Evolutionary conservation across 257 asterid genomes (phyloP), one percentile per base, ranked within the genome.

Genomic region (Cinchona pubescens): DNA sequence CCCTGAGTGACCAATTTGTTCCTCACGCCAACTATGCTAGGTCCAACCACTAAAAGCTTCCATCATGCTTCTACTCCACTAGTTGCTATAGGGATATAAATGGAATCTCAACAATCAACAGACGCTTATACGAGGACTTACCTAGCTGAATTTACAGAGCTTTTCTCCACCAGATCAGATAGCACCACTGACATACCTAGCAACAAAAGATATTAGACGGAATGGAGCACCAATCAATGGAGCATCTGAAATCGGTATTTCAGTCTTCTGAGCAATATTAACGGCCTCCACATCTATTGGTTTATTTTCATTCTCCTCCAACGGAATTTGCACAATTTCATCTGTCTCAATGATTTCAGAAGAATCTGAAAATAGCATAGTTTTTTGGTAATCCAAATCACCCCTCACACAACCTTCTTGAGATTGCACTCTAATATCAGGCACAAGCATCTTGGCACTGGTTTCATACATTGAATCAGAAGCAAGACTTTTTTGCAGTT

Each of bases 171-270:
- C 85, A 94, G 85, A 85, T 94, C 99, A 63, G n/a, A n/a, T n/a
- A n/a, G 97, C 97, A 79, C 99, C 97, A 78, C 99, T 94, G 76
- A 94, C 97, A 75, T 90, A 94, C 77, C 96, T 89, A 75, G 99
- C 97, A 66, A 94, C 79, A 82, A 87, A 94, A n/a, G 99, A 92
- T 72, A 94, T 85, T 27, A 94, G 81, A 43, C 99, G 97, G 85
- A 94, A 94, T 14, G 99, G 99, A 76, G 99, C 99, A 65, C 99
- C 99, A 43, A 92, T 86, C 83, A 94, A 71, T 1, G 97, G 99
- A 79, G 97, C 89, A 67, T 94, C 94, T 15, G 85, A 67, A 77
- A 94, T 86, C 6, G 89, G 79, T 30, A 90, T 87, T 45, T 67
- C 90, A 34, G 65, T 78, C 48, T 74, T 71, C 72, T 83, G 87